Evolutionary conservation across 2,329 filamentous ascomycete genomes (phyloP).

Genomic region (Colletotrichum agaves): DNA sequence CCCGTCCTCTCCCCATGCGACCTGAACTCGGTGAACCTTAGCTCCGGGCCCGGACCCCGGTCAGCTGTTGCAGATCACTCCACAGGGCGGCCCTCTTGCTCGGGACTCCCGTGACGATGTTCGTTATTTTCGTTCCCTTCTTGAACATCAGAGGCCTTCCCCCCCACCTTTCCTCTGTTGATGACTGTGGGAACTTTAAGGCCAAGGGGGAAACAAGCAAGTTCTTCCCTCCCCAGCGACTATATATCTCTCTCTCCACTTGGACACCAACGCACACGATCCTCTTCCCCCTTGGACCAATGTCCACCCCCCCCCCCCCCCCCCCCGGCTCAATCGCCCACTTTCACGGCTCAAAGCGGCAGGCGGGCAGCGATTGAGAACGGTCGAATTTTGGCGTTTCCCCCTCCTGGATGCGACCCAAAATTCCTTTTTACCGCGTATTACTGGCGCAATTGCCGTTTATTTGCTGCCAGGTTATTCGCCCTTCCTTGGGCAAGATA

Average conservation of each 20-base stretch:
- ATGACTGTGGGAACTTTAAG: conserved; percentile 2
- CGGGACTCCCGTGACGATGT: conserved; percentile 26
- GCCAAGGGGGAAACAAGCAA: not conserved
- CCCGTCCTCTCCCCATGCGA: not conserved
- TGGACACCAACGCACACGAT: not conserved
- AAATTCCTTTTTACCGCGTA: not conserved
- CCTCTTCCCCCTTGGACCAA: not conserved
- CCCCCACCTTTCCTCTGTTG: not conserved
- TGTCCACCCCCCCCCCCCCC: not conserved
- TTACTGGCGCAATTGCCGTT: not conserved
- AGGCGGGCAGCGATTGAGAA: conserved; percentile 31
- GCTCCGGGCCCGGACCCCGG: conserved; percentile 25
- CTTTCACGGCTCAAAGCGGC: conserved; percentile 8
- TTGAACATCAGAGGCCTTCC: not conserved
- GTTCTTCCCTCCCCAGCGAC: too few relatives aligned
- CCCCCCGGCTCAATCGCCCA: too few relatives aligned
- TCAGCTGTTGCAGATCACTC: conserved; percentile 34
- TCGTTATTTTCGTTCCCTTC: not conserved
- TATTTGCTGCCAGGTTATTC: not conserved
- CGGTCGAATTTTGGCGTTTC: conserved; percentile 6
- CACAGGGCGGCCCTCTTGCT: conserved; percentile 29
- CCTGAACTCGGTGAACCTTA: conserved; percentile 24
- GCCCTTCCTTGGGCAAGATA: not conserved
- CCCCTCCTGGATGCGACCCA: not conserved
- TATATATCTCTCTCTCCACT: not conserved